Percentiles rank a stretch among this genome's conserved stretches.
Evolutionary conservation across 805 yeast genomes (phyloP).

Genomic region (Saccharomyces eubayanus): DNA sequence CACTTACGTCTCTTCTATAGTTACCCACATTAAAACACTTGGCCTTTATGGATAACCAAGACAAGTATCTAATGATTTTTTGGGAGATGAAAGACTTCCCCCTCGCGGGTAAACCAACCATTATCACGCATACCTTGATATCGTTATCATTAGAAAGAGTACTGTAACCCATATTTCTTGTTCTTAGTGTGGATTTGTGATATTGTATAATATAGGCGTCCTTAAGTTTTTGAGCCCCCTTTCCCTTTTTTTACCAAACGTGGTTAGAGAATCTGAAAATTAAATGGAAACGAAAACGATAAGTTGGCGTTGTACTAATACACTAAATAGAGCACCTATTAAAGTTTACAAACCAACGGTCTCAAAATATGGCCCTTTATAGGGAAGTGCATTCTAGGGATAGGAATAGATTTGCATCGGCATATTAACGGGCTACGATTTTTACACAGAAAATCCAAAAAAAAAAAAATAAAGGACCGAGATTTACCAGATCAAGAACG

Average conservation of each 20-base stretch:
- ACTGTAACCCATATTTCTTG: constrained; percentile 21
- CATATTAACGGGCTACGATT: not conserved
- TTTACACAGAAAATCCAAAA: not conserved
- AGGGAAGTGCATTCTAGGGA: not conserved
- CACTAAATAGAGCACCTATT: not conserved
- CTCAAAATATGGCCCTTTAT: not conserved
- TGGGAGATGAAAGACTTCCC: constrained; percentile 94
- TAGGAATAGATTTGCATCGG: not conserved
- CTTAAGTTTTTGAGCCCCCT: not conserved
- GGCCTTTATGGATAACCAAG: constrained; percentile 85
- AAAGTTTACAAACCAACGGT: not conserved
- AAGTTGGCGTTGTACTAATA: not conserved
- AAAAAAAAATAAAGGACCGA: not conserved
- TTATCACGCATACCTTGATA: constrained; percentile 73
- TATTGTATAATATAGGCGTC: not conserved
- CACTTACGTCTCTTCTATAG: constrained; percentile 60
- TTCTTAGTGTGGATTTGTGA: not conserved
- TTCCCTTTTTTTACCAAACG: not conserved
- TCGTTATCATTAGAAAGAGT: constrained; percentile 40
- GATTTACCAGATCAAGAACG: not conserved
- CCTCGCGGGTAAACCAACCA: constrained; percentile 84
- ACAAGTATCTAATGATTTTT: constrained; percentile 82
- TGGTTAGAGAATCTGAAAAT: not conserved
- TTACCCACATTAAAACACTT: constrained; percentile 84
- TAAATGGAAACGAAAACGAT: not conserved